Percentiles rank a stretch among this genome's conserved stretches.
phyloP scores from a whole-genome alignment of 805 yeast genomes.

The Metahyphopichia silvanorum region DNA sequence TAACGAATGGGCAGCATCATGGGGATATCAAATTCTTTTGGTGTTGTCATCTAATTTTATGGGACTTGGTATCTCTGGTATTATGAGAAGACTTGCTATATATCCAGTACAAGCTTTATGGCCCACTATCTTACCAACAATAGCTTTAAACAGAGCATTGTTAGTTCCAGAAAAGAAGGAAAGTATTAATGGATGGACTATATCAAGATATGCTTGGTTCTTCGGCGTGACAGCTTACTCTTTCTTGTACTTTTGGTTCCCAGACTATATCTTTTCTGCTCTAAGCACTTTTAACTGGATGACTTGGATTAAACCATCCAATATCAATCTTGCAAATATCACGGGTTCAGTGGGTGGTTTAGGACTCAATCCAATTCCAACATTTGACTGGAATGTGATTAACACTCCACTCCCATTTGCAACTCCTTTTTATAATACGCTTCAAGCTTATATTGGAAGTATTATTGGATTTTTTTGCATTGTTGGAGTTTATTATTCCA shows the following conservation, averaged over 20 bases:
- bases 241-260: constrained; percentile 45
- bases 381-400: constrained; percentile 51
- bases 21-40: constrained; percentile 22
- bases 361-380: constrained; percentile 54
- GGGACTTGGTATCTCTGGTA: constrained; percentile 30
- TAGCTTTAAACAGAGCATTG: constrained; percentile 26
- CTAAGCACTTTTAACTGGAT: constrained; percentile 51
- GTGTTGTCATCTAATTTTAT: constrained; percentile 21
- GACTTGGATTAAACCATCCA: constrained; percentile 54
- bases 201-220: constrained; percentile 20
- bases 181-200: constrained; percentile 29
- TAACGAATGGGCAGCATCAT: constrained; percentile 17
- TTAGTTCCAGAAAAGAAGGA: constrained; percentile 21
- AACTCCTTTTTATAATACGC: constrained; percentile 36
- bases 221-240: constrained; percentile 14
- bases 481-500: constrained; percentile 16
- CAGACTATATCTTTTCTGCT: constrained; percentile 40
- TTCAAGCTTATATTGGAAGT: constrained; percentile 15
- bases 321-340: constrained; percentile 45
- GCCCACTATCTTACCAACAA: constrained; percentile 39
- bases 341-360: constrained; percentile 47
- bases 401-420: constrained; percentile 28
- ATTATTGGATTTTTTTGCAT: constrained; percentile 14
- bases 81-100: constrained; percentile 33
- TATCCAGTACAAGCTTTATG: constrained; percentile 52